These are phyloP conservation scores for Akanthomyces uredinophilus DNA, from an alignment of 2,329 filamentous ascomycete species.

Conservation along the genomic window DNA sequence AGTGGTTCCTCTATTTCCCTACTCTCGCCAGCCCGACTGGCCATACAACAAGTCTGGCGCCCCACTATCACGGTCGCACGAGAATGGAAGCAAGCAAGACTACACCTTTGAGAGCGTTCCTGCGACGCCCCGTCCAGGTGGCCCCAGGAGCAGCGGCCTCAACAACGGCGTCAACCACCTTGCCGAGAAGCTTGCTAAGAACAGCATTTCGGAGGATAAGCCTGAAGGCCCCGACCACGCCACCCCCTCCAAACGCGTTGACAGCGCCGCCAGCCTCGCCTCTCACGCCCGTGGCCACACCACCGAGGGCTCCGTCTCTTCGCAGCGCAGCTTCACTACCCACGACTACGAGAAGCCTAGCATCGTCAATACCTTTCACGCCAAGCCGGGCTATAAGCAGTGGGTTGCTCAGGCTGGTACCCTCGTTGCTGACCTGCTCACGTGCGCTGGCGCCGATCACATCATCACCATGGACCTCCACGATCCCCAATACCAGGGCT, in stretches of 20 bases:
- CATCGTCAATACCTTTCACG: conserved; percentile 57
- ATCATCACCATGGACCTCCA: conserved; percentile 97
- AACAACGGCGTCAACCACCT: conserved; percentile 63
- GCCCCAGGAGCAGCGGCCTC: conserved; percentile 60
- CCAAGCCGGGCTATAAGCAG: conserved; percentile 92
- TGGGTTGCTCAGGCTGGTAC: conserved; percentile 98
- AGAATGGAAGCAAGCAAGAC: conserved; percentile 43
- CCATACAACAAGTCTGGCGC: conserved; percentile 96
- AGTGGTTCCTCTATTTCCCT: conserved; percentile 91
- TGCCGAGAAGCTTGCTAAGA: conserved; percentile 67
- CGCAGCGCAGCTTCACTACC: conserved; percentile 50
- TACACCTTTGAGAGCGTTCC: conserved; percentile 93
- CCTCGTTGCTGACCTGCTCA: conserved; percentile 87
- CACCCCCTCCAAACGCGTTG: conserved; percentile 28
- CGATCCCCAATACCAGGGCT: conserved; percentile 95
- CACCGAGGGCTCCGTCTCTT: conserved; percentile 35
- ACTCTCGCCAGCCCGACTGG: conserved; percentile 91
- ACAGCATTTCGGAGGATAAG: conserved; percentile 48
- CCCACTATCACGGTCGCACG: conserved; percentile 64
- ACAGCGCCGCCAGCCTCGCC: conserved; percentile 30
- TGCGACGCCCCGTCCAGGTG: conserved; percentile 71
- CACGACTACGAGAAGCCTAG: conserved; percentile 60
- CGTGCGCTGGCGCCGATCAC: conserved; percentile 92
- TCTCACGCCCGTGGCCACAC: conserved; percentile 33
- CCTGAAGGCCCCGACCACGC: conserved; percentile 29